Percentiles rank a stretch among this genome's conserved stretches.
phyloP scores from a whole-genome alignment of 805 yeast species.

The Candida endomychidarum region DNA sequence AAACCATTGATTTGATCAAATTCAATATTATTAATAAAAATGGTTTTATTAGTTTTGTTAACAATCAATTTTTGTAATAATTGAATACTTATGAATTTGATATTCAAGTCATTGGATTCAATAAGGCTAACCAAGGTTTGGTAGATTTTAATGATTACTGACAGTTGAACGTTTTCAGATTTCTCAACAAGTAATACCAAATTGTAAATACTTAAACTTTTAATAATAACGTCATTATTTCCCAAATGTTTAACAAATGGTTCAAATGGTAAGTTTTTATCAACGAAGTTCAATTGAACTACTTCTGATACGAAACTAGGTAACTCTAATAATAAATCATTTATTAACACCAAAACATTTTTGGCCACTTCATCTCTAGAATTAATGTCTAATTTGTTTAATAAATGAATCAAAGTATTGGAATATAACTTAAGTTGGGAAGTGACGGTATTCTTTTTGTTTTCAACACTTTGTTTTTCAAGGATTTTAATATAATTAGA shows the following conservation, averaged over 20 bases:
- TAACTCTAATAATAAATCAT: constrained; percentile 51
- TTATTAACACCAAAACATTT: constrained; percentile 59
- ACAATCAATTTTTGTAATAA: constrained; percentile 61
- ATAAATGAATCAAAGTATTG: constrained; percentile 51
- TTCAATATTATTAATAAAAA: constrained; percentile 41
- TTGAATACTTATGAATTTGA: constrained; percentile 62
- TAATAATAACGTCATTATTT: constrained; percentile 55
- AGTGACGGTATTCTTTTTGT: constrained; percentile 41
- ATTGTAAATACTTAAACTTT: constrained; percentile 55
- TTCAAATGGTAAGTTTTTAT: constrained; percentile 49
- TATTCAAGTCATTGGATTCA: constrained; percentile 38
- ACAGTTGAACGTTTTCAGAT: constrained; percentile 32
- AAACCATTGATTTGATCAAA: constrained; percentile 28
- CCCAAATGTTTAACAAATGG: constrained; percentile 55
- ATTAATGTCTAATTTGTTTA: constrained; percentile 45
- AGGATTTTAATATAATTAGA: constrained; percentile 58
- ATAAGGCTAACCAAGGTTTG: constrained; percentile 35
- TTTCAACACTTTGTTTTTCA: constrained; percentile 47
- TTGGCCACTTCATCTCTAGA: constrained; percentile 65
- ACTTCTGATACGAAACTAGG: constrained; percentile 41
- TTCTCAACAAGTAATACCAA: constrained; percentile 46
- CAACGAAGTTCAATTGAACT: constrained; percentile 41
- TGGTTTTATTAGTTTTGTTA: constrained; percentile 49
- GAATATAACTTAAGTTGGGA: constrained; percentile 53
- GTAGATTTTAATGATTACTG: constrained; percentile 38